Conservation (phyloP, 1,284 basidiomycete genomes). For the Ceratobasidium papillatum region DNA sequence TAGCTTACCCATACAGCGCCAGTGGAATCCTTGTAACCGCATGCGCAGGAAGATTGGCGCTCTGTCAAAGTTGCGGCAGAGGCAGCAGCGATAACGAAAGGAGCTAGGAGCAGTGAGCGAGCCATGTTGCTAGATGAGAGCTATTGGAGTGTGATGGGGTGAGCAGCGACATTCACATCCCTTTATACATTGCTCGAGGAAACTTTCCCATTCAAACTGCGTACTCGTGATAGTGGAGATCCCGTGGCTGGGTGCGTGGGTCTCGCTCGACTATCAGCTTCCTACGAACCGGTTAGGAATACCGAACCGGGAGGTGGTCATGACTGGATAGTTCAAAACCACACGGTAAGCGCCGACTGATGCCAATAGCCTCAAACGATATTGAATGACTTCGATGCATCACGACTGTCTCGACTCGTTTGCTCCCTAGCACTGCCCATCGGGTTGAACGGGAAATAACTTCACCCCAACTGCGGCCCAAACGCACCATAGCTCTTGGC, state of each 20-base stretch:
- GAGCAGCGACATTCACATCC: neutral
- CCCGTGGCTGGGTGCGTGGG: neutral
- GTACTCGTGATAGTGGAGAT: too few relatives aligned
- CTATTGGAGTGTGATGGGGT: neutral
- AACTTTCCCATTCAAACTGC: neutral
- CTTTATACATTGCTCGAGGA: neutral
- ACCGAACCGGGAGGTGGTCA: neutral
- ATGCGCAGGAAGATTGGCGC: conserved; percentile 42
- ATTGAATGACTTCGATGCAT: neutral
- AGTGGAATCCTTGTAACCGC: conserved; percentile 44
- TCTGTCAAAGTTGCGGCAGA: conserved; percentile 24
- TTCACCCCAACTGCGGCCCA: neutral
- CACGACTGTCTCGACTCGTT: neutral
- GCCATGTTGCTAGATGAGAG: conserved; percentile 37
- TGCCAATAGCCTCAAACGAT: too few relatives aligned
- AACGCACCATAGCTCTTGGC: neutral
- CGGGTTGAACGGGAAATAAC: neutral
- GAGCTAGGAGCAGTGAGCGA: conserved; percentile 6
- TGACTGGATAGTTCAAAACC: neutral
- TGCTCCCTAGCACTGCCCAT: neutral
- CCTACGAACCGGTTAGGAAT: neutral
- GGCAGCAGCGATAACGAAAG: neutral
- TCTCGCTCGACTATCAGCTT: neutral
- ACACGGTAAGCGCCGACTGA: too few relatives aligned
- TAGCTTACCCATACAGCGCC: conserved; percentile 43